phyloP scores from a whole-genome alignment of 73 alveolate species.

The Halteria grandinella region DNA sequence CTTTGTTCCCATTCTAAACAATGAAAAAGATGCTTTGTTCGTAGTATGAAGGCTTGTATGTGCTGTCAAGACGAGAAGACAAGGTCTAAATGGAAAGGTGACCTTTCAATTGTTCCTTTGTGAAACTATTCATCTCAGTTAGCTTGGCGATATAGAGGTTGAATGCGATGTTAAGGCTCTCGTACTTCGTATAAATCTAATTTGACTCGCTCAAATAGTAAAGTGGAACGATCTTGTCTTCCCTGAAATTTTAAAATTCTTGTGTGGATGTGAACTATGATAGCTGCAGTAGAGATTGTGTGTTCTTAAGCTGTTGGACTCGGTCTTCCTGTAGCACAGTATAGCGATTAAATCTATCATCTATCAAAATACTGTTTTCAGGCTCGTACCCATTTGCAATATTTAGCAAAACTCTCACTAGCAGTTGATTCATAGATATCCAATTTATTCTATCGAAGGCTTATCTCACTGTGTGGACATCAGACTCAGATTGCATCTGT shows the following conservation, averaged over 20 bases:
- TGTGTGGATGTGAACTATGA: neutral
- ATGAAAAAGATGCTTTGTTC: constrained; percentile 15
- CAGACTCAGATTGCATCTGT: neutral
- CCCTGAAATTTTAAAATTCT: neutral
- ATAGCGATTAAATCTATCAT: neutral
- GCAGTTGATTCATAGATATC: constrained; percentile 5
- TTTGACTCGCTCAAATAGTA: constrained; percentile 12
- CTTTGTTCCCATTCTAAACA: constrained; percentile 15
- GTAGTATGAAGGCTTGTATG: neutral
- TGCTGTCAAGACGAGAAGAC: too few species aligned
- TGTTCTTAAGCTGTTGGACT: too few species aligned
- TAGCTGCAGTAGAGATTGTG: too few species aligned
- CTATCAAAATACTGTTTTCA: neutral
- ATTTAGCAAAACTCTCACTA: constrained; percentile 22
- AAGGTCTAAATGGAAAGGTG: neutral
- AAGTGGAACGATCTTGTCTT: neutral
- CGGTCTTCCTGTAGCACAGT: too few species aligned
- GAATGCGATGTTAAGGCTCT: neutral
- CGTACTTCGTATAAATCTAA: neutral
- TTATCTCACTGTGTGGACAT: neutral
- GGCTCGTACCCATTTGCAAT: constrained; percentile 48
- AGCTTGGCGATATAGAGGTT: constrained; percentile 12
- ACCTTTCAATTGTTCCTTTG: neutral
- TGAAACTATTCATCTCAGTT: constrained; percentile 7
- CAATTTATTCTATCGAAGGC: neutral